Conservation (phyloP, 2,329 filamentous ascomycete species). For the Aspergillus pseudoterreus region DNA sequence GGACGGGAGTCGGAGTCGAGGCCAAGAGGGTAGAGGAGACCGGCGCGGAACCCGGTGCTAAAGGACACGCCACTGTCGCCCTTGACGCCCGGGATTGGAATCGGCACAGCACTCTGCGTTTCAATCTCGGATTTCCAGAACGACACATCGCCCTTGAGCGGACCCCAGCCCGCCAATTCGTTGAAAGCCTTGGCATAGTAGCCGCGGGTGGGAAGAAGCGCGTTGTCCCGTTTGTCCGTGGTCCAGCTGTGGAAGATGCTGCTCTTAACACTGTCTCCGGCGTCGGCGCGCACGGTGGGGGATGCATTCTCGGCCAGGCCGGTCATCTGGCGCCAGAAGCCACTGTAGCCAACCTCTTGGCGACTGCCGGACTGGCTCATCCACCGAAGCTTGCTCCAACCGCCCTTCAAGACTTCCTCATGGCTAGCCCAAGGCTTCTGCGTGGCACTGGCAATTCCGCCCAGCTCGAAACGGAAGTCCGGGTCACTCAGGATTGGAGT, state of each 20-base stretch:
- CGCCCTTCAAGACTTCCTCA: constrained; percentile 81
- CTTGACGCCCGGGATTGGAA: constrained; percentile 66
- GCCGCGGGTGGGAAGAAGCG: constrained; percentile 76
- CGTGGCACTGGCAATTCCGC: constrained; percentile 77
- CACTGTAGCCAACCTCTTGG: constrained; percentile 77
- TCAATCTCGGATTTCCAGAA: constrained; percentile 93
- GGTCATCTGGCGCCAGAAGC: constrained; percentile 85
- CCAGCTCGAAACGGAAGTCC: constrained; percentile 72
- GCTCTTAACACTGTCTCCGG: constrained; percentile 87
- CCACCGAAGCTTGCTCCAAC: constrained; percentile 73
- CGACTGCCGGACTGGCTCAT: constrained; percentile 59
- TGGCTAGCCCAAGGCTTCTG: constrained; percentile 92
- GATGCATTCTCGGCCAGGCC: constrained; percentile 71
- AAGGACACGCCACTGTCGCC: constrained; percentile 75
- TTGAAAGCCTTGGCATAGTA: constrained; percentile 74
- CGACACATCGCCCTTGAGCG: constrained; percentile 81
- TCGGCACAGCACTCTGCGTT: constrained; percentile 68
- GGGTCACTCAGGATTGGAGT: constrained; percentile 82
- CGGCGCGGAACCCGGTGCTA: constrained; percentile 75
- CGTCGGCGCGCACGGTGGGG: constrained; percentile 75
- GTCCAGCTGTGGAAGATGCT: constrained; percentile 77
- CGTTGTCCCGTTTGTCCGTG: constrained; percentile 76
- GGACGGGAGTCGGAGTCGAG: constrained; percentile 54
- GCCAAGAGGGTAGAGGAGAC: constrained; percentile 77
- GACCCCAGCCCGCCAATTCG: constrained; percentile 84